A percentile compares a stretch with the other conserved stretches of the same genome.
Evolutionary conservation across 495 filamentous ascomycete genomes (phyloP).

Genomic region (Penicillium turbatum): DNA sequence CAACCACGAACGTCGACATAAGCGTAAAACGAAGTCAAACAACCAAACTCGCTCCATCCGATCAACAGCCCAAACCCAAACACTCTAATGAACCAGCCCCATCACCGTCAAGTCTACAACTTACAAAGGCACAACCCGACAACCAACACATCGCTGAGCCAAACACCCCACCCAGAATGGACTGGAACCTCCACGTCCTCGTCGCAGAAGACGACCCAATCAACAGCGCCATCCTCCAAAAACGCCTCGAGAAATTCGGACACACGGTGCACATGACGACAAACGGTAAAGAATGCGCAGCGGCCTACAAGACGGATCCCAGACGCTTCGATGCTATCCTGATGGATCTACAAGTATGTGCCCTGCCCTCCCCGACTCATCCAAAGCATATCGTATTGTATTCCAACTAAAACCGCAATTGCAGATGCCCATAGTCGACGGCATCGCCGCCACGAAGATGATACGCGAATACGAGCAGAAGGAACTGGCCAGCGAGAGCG

Average conservation of each 20-base stretch:
- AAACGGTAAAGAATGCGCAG: constrained; percentile 81
- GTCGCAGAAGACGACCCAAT: constrained; percentile 88
- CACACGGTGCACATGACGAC: constrained; percentile 65
- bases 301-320: constrained; percentile 55
- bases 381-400: not conserved
- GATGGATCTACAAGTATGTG: constrained; percentile 86
- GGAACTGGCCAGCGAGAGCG: constrained; percentile 31
- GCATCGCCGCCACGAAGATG: constrained; percentile 70
- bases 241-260: constrained; percentile 72
- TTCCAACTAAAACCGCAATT: constrained; percentile 1
- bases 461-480: constrained; percentile 67
- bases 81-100: not conserved
- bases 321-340: constrained; percentile 70
- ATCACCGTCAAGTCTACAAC: not conserved
- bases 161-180: not conserved
- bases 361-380: not conserved
- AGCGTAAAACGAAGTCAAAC: constrained; percentile 13
- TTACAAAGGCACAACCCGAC: not conserved
- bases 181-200: constrained; percentile 53
- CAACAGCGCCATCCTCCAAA: constrained; percentile 78
- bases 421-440: constrained; percentile 91
- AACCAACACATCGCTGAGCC: not conserved
- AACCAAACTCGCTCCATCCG: constrained; percentile 10
- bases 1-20: constrained; percentile 12
- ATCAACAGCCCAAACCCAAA: not conserved